Evolutionary conservation across 163 green algal genomes (phyloP).

Genomic region (Trebouxia gelatinosa): DNA sequence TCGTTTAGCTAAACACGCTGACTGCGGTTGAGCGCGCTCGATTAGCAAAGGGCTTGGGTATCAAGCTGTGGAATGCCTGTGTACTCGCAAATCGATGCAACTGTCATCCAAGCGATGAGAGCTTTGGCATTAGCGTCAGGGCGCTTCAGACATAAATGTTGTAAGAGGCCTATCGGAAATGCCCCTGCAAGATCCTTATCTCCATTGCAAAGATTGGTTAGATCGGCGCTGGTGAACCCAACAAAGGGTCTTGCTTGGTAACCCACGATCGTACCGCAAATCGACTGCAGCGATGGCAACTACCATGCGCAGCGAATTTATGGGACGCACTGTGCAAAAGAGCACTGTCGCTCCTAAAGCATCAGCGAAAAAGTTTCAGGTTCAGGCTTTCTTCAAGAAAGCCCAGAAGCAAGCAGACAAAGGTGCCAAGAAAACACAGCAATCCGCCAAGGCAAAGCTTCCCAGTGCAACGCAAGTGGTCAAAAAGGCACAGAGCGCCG

Average conservation of each 20-base stretch:
- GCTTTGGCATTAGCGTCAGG: too few species aligned
- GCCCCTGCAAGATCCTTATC: conserved; percentile 10
- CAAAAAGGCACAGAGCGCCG: neutral
- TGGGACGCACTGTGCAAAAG: conserved; percentile 34
- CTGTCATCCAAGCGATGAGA: too few species aligned
- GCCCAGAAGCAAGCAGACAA: conserved; percentile 29
- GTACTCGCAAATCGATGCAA: too few species aligned
- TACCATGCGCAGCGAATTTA: conserved; percentile 34
- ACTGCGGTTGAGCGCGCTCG: too few species aligned
- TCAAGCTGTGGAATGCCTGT: too few species aligned
- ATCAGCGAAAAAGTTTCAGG: conserved; percentile 30
- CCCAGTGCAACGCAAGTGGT: conserved; percentile 17
- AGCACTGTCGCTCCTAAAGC: neutral
- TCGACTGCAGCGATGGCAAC: conserved; percentile 6
- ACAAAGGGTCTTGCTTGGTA: neutral
- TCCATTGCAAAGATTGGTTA: conserved; percentile 14
- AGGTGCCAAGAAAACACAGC: conserved; percentile 15
- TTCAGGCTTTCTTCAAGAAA: conserved; percentile 49
- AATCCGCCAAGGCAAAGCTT: neutral
- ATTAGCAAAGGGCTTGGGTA: too few species aligned
- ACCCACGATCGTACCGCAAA: neutral
- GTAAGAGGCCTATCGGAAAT: neutral
- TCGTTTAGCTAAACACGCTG: too few species aligned
- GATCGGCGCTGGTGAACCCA: conserved; percentile 13
- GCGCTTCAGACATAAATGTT: neutral